A percentile compares a stretch with the other conserved stretches of the same genome.
Conservation (phyloP, 1,284 basidiomycete species). For the Pseudomicrostroma phylloplanum region DNA sequence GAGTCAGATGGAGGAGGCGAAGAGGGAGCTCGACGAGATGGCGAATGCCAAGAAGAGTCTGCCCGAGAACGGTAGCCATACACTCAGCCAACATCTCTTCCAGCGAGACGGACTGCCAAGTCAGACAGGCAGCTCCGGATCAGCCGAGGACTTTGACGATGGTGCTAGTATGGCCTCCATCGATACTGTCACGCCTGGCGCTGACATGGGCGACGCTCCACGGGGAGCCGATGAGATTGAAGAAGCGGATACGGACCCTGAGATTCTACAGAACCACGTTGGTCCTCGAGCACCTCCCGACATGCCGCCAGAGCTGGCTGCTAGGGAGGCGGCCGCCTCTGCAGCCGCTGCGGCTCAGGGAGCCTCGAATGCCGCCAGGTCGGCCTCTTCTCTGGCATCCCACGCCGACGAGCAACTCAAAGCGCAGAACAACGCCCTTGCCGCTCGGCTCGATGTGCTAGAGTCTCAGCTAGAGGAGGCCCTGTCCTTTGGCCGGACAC, state of each 20-base stretch:
- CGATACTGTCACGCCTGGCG: constrained; percentile 35
- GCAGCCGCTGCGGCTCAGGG: neutral
- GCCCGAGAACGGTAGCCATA: neutral
- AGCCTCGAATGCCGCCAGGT: neutral
- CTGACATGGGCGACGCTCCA: constrained; percentile 12
- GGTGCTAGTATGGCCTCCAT: constrained; percentile 38
- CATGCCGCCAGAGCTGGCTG: constrained; percentile 18
- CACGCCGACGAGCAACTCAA: constrained; percentile 49
- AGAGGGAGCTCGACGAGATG: constrained; percentile 32
- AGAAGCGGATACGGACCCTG: constrained; percentile 2
- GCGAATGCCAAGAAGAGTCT: neutral
- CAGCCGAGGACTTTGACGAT: constrained; percentile 37
- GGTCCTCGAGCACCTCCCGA: constrained; percentile 37
- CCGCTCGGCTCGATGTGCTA: constrained; percentile 65
- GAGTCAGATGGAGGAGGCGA: constrained; percentile 49
- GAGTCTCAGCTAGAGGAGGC: constrained; percentile 71
- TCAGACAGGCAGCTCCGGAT: constrained; percentile 19
- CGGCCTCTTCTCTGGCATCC: neutral
- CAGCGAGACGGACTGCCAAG: constrained; percentile 45
- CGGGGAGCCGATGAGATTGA: constrained; percentile 19
- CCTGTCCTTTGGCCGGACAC: constrained; percentile 64
- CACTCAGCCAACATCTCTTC: neutral
- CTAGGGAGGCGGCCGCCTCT: neutral
- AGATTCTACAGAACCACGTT: constrained; percentile 17
- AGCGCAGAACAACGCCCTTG: constrained; percentile 61